Conservation (phyloP, 768 basidiomycete genomes). For the Tephrocybe sp. region DNA sequence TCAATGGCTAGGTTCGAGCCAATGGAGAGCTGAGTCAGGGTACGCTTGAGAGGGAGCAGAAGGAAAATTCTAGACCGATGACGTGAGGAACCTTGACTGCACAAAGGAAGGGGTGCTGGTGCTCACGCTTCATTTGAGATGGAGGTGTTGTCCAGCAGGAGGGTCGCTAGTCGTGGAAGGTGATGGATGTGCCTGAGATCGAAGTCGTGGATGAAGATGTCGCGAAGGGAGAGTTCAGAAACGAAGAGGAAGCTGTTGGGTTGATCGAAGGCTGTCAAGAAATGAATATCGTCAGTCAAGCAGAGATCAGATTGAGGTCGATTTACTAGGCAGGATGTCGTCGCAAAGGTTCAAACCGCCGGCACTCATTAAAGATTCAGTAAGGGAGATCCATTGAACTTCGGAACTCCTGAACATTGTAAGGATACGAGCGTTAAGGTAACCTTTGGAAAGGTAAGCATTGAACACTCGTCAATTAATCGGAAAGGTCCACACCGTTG, state of each 20-base stretch:
- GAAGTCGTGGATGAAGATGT: conserved; percentile 41
- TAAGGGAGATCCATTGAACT: conserved; percentile 42
- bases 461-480: background rate
- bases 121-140: conserved; percentile 63
- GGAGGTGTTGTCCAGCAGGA: conserved; percentile 50
- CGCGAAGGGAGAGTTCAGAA: conserved; percentile 47
- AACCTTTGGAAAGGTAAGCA: conserved; percentile 31
- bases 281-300: conserved; percentile 6
- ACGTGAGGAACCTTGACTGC: conserved; percentile 6
- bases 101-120: background rate
- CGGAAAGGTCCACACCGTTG: conserved; percentile 25
- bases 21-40: conserved; percentile 51
- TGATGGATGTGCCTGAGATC: conserved; percentile 52
- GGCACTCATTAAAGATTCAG: conserved; percentile 43
- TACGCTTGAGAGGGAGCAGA: conserved; percentile 52
- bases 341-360: conserved; percentile 50
- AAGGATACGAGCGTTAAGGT: conserved; percentile 44
- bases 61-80: conserved; percentile 46
- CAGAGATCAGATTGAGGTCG: conserved; percentile 1
- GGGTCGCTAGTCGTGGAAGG: conserved; percentile 45
- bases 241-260: conserved; percentile 52
- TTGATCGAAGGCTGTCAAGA: conserved; percentile 43
- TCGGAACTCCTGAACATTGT: conserved; percentile 44
- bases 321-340: conserved; percentile 42
- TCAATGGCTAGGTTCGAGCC: conserved; percentile 50